Evolutionary conservation across 2,329 filamentous ascomycete species (phyloP), one percentile per base, ranked within the genome.

Genomic region (Fusarium sp.): DNA sequence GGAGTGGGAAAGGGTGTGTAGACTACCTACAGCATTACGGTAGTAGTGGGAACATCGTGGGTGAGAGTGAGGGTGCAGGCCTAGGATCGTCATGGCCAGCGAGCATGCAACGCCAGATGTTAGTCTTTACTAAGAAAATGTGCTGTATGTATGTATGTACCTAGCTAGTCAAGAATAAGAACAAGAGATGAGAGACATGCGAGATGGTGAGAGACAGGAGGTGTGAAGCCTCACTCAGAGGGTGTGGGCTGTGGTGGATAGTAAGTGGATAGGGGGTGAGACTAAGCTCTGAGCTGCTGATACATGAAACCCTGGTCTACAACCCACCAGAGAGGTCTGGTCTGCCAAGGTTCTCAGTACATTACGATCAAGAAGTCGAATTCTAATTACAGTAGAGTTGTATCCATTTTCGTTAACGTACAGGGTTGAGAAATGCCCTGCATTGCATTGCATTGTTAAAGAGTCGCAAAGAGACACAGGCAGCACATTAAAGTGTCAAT

Each of bases 121-220:
- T 62, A 61, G 44, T 42, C 27, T 47, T 49, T 68, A 44, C 54
- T 54, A 62, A 54, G 41, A 47, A 47, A 45, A 47, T 13, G 22
- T 27, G 27, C 50, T 31, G 18, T 35, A 45, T 29, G 25, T 52
- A 33, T 13, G 46, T 14, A 38, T 36, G 49, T 53, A 53, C 33
- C 22, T 53, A 53, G 33, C 49, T 53, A 53, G 49, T 53, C 22
- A 27, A 53, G 59, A 46, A 59, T 39, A 36, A 52, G 61, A 52
- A 63, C 62, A 56, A 52, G 57, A 58, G 33, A 41, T 42, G 50
- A 61, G 61, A 62, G 52, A 54, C 57, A 69, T 57, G 44, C 47
- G 65, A 69, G 58, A 58, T 64, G 61, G 70, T 60, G 68, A 57
- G 56, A 68, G 64, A 63, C 65, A 68, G 60, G 65, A 65, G 66